Percentiles rank a stretch among this genome's conserved stretches.
phyloP scores from a whole-genome alignment of 164 flowering plant species.

The Vitis labrusca region DNA sequence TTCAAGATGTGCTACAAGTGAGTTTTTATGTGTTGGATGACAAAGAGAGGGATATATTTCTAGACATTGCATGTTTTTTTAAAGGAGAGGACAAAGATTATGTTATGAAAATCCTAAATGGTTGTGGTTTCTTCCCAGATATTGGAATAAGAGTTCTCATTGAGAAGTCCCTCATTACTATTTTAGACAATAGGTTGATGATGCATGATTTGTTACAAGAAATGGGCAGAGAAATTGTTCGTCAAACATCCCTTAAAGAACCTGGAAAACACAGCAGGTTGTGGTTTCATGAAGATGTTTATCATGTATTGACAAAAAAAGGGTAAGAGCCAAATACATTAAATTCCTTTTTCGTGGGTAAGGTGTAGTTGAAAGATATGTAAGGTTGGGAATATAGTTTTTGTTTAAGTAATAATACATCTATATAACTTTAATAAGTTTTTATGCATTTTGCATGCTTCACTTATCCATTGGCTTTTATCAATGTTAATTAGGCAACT shows the following conservation, averaged over 20 bases:
- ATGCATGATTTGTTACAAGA: conserved; percentile 15
- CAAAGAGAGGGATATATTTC: not conserved
- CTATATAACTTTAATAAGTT: too few species aligned
- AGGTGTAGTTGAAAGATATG: too few species aligned
- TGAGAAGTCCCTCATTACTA: not conserved
- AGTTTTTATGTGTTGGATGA: conserved; percentile 2
- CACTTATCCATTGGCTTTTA: too few species aligned
- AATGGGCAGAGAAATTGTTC: conserved; percentile 5
- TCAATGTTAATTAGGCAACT: too few species aligned
- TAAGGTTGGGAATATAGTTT: too few species aligned
- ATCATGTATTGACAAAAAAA: not conserved
- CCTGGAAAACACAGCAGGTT: conserved; percentile 4
- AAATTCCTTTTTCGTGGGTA: too few species aligned
- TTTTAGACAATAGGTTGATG: not conserved
- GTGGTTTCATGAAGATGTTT: not conserved
- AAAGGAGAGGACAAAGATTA: conserved; percentile 2
- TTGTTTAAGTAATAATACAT: too few species aligned
- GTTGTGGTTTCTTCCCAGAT: conserved; percentile 4
- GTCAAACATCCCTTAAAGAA: not conserved
- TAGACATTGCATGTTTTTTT: conserved; percentile 7
- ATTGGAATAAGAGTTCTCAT: conserved; percentile 3
- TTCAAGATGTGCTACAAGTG: not conserved
- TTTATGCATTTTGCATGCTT: too few species aligned
- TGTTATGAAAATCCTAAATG: not conserved
- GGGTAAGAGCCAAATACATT: not conserved